phyloP scores from a whole-genome alignment of 2,329 filamentous ascomycete genomes.

The Plectosphaerella cucumerina region DNA sequence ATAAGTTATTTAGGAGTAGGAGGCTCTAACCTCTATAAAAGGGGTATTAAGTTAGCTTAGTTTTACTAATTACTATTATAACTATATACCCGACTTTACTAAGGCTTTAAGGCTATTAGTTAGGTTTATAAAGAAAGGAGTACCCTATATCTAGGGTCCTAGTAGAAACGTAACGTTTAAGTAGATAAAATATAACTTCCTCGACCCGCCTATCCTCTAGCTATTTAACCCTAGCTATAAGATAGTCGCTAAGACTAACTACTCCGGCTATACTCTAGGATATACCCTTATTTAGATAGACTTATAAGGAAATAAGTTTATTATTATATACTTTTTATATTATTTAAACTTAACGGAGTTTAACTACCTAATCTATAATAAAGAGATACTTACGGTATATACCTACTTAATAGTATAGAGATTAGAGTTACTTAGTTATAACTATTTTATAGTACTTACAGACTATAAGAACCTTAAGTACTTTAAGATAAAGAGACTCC shows the following conservation, averaged over 20 bases:
- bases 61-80: background rate
- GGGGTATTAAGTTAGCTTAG: background rate
- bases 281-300: background rate
- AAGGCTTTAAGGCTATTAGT: background rate
- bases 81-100: background rate
- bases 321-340: background rate
- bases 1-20: background rate
- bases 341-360: background rate
- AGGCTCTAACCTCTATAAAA: background rate
- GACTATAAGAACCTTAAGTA: too few species aligned
- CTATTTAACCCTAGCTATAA: background rate
- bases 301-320: background rate
- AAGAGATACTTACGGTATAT: background rate
- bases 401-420: slow-evolving; percentile 1
- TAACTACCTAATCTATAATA: background rate
- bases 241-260: background rate
- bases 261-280: background rate
- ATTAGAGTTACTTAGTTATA: background rate
- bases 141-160: background rate
- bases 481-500: too few species aligned
- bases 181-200: background rate
- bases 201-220: background rate
- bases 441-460: too few species aligned
- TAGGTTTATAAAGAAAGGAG: background rate
- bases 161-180: background rate